Percentiles rank a stretch among this genome's conserved stretches.
Conservation (phyloP, 140 eudicot species). For the Flaveria floridana region DNA sequence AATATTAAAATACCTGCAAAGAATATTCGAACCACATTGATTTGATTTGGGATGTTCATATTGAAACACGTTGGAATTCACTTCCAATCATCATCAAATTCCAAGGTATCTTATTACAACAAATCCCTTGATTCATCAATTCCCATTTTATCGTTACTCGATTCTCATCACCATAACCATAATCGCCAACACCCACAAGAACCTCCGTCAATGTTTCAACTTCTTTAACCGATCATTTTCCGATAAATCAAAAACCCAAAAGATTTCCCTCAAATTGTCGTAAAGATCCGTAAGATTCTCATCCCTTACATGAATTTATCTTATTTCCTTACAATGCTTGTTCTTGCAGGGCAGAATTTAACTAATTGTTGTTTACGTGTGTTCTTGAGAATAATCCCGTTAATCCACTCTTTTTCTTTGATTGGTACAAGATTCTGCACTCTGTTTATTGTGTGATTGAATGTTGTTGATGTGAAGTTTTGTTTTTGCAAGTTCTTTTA, state of each 20-base stretch:
- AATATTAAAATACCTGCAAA: neutral
- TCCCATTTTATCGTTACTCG: neutral
- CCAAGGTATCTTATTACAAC: slow-evolving; percentile 2
- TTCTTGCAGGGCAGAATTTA: neutral
- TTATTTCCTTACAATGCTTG: neutral
- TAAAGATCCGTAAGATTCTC: slow-evolving; percentile 16
- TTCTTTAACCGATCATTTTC: slow-evolving; percentile 21
- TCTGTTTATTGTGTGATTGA: neutral
- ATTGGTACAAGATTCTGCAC: no score
- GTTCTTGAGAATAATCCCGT: no score
- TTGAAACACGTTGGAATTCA: neutral
- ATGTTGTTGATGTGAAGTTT: neutral
- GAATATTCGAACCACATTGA: neutral
- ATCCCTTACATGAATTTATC: neutral
- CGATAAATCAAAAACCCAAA: slow-evolving; percentile 9
- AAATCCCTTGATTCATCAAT: neutral
- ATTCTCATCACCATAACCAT: neutral
- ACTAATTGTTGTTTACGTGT: no score
- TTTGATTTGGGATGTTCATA: neutral
- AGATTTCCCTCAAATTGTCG: slow-evolving; percentile 2
- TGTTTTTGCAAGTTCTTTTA: neutral
- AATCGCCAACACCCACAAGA: neutral
- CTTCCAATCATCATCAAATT: neutral
- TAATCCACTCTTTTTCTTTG: neutral
- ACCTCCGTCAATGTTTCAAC: slow-evolving; percentile 6